These are phyloP conservation scores for Nitzschia palea DNA, from an alignment of 108 stramenopile genomes.

Conservation along the genomic window DNA sequence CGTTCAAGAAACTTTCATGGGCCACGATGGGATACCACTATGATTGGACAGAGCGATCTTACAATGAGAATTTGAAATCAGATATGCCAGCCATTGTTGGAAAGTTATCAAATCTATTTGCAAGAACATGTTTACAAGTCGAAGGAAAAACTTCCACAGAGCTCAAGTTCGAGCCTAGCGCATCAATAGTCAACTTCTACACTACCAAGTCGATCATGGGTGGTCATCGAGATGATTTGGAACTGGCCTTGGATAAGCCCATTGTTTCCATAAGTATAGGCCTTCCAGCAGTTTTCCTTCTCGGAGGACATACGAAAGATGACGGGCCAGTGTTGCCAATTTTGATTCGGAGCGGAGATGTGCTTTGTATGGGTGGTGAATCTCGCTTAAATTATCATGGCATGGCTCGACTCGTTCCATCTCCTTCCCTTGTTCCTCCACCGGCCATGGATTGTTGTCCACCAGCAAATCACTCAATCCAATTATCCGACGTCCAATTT, in stretches of 20 bases:
- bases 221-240: constrained; percentile 68
- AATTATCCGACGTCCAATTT: neutral
- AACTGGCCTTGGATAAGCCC: constrained; percentile 57
- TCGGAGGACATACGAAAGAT: constrained; percentile 57
- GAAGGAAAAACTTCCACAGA: neutral
- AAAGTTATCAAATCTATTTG: constrained; percentile 36
- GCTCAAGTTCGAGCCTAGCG: constrained; percentile 39
- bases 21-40: constrained; percentile 71
- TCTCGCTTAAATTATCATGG: constrained; percentile 62
- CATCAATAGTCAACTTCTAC: constrained; percentile 76
- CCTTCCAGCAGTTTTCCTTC: constrained; percentile 58
- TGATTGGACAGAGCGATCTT: constrained; percentile 59
- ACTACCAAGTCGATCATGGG: constrained; percentile 57
- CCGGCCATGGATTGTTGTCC: neutral
- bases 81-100: constrained; percentile 41
- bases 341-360: constrained; percentile 63
- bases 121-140: constrained; percentile 16
- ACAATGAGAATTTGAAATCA: constrained; percentile 43
- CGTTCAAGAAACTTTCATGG: constrained; percentile 62
- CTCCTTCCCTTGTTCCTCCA: neutral
- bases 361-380: constrained; percentile 60
- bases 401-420: constrained; percentile 56
- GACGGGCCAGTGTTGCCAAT: constrained; percentile 55
- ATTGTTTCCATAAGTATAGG: constrained; percentile 61
- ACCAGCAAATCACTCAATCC: neutral